Conservation (phyloP, 1,284 basidiomycete species). For the Papiliotrema flavescens region DNA sequence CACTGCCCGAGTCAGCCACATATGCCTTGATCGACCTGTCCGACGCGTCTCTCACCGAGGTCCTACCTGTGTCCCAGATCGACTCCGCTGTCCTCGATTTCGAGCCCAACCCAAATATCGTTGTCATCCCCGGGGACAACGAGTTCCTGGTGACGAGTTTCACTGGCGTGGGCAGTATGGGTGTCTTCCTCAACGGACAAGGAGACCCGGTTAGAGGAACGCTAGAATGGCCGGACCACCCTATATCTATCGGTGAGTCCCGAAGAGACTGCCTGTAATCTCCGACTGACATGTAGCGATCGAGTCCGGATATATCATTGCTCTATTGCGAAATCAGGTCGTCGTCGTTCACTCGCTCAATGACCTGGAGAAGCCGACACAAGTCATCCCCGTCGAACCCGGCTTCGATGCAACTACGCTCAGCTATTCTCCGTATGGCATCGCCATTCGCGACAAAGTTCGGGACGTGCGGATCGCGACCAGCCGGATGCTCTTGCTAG, state of each 20-base stretch:
- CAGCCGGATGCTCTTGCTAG: slow-evolving; percentile 26
- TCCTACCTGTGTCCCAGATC: slow-evolving; percentile 74
- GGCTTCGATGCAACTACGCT: slow-evolving; percentile 31
- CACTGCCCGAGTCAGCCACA: slow-evolving; percentile 56
- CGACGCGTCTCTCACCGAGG: slow-evolving; percentile 60
- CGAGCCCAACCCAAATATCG: slow-evolving; percentile 64
- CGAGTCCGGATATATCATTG: slow-evolving; percentile 73
- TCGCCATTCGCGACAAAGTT: slow-evolving; percentile 37
- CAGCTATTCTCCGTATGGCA: slow-evolving; percentile 47
- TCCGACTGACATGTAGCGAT: slow-evolving; percentile 55
- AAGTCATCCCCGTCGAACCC: slow-evolving; percentile 61
- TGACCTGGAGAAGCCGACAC: slow-evolving; percentile 64
- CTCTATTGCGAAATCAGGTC: slow-evolving; percentile 70
- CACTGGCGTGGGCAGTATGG: slow-evolving; percentile 68
- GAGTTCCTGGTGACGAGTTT: slow-evolving; percentile 62
- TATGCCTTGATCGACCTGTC: slow-evolving; percentile 77
- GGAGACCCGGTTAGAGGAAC: slow-evolving; percentile 87
- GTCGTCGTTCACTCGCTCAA: slow-evolving; percentile 77
- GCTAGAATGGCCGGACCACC: slow-evolving; percentile 75
- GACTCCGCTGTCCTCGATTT: slow-evolving; percentile 40
- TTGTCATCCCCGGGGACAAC: slow-evolving; percentile 62
- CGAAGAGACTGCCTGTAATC: not conserved
- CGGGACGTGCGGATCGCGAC: slow-evolving; percentile 41
- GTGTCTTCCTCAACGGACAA: slow-evolving; percentile 74
- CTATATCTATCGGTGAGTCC: slow-evolving; percentile 67